Conservation (phyloP, 140 eudicot species). For the Senecio squalidus region DNA sequence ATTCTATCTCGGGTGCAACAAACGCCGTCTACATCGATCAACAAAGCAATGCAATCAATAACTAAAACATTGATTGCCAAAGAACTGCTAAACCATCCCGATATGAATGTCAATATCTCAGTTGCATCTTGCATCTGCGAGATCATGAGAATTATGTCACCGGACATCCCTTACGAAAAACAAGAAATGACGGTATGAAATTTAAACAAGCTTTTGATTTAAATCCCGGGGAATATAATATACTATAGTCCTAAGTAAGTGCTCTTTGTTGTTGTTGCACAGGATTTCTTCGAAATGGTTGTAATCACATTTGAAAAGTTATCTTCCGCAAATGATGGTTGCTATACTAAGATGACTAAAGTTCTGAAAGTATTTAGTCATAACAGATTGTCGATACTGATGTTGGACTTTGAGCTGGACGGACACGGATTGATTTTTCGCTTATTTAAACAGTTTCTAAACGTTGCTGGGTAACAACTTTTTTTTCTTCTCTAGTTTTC, state of each 20-base stretch:
- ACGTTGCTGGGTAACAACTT: slow-evolving; percentile 19
- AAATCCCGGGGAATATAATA: not conserved
- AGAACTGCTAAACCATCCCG: slow-evolving; percentile 33
- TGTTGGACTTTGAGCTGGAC: slow-evolving; percentile 31
- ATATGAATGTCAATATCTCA: slow-evolving; percentile 41
- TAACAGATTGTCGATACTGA: slow-evolving; percentile 16
- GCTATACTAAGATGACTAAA: slow-evolving; percentile 19
- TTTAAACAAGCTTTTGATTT: not conserved
- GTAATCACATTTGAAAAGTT: slow-evolving; percentile 33
- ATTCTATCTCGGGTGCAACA: slow-evolving; percentile 42
- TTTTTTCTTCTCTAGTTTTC: no score
- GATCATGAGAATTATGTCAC: slow-evolving; percentile 57
- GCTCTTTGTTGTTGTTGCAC: slow-evolving; percentile 1
- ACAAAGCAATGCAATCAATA: slow-evolving; percentile 34
- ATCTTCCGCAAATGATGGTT: slow-evolving; percentile 22
- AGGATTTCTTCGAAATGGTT: slow-evolving; percentile 34
- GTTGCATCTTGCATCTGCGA: slow-evolving; percentile 60
- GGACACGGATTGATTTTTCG: slow-evolving; percentile 22
- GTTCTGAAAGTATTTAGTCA: slow-evolving; percentile 26
- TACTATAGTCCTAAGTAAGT: not conserved
- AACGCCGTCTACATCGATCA: slow-evolving; percentile 25
- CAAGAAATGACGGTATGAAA: slow-evolving; percentile 43
- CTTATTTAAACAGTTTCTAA: slow-evolving; percentile 27
- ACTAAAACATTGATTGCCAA: slow-evolving; percentile 37
- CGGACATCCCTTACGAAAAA: slow-evolving; percentile 39